Conservation (phyloP, 2,329 filamentous ascomycete species). For the Fusarium brevicatenulatum region DNA sequence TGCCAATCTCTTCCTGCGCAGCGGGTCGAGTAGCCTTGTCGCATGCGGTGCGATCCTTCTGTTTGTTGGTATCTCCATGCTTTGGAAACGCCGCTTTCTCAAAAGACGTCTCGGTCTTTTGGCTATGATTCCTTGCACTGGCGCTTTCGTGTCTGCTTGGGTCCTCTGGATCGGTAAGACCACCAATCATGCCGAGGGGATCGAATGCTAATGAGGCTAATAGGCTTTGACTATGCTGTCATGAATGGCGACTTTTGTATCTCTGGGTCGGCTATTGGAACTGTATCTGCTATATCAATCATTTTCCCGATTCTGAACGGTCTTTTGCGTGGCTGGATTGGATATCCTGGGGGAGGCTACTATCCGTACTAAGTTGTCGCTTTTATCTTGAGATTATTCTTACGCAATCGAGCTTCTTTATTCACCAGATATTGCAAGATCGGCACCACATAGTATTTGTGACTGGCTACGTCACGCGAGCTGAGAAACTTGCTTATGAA, state of each 20-base stretch:
- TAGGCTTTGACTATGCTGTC: neutral
- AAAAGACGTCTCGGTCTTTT: neutral
- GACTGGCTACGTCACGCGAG: neutral
- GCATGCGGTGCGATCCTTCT: neutral
- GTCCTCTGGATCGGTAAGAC: neutral
- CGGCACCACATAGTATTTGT: neutral
- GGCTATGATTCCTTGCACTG: neutral
- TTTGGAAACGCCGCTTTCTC: neutral
- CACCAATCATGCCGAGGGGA: fast-evolving
- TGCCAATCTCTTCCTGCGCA: neutral
- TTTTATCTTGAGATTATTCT: fast-evolving
- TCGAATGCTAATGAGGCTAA: neutral
- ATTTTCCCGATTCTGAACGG: neutral
- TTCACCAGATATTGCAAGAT: fast-evolving
- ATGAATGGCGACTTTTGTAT: neutral
- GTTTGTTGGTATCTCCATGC: neutral
- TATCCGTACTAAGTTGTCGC: neutral
- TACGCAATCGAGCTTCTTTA: fast-evolving
- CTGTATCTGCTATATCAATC: neutral
- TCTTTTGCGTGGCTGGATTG: neutral
- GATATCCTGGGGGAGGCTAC: neutral
- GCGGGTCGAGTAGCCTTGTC: neutral
- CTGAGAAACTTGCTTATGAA: neutral
- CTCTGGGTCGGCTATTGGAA: neutral
- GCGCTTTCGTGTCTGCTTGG: neutral